A percentile compares a stretch with the other conserved stretches of the same genome.
phyloP scores from a whole-genome alignment of 345 rosid genomes.

The Eucalyptus rudis region DNA sequence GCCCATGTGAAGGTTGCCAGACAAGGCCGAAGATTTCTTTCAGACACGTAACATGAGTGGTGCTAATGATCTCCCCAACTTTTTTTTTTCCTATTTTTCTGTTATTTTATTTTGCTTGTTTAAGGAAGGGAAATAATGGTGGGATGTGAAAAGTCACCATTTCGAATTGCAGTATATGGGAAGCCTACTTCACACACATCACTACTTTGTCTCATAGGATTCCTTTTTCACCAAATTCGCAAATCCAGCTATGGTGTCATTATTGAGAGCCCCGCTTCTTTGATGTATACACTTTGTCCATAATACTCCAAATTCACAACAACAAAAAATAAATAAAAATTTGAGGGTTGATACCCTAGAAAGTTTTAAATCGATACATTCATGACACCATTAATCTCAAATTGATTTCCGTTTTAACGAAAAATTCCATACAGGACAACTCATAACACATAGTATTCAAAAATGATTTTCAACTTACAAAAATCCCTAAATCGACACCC shows the following conservation, averaged over 20 bases:
- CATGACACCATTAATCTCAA: not conserved
- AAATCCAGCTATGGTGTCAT: not conserved
- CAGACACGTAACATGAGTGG: not conserved
- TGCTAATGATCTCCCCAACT: not conserved
- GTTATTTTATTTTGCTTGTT: not conserved
- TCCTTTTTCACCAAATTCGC: not conserved
- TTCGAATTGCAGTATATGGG: not conserved
- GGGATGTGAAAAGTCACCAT: not conserved
- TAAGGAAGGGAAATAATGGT: not conserved
- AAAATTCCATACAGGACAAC: not conserved
- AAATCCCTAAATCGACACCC: not conserved
- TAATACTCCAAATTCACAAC: not conserved
- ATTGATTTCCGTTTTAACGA: not conserved
- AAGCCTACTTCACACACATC: not conserved
- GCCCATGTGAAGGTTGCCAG: not conserved
- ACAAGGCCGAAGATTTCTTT: not conserved
- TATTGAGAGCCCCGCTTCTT: not conserved
- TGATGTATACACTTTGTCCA: not conserved
- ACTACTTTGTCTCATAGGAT: not conserved
- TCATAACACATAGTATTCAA: accelerated
- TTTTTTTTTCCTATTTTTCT: no score
- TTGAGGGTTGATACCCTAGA: accelerated
- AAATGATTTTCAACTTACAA: not conserved
- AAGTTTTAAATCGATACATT: not conserved
- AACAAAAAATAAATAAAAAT: accelerated